phyloP scores from a whole-genome alignment of 768 basidiomycete species.

The Boletus rex-veris region DNA sequence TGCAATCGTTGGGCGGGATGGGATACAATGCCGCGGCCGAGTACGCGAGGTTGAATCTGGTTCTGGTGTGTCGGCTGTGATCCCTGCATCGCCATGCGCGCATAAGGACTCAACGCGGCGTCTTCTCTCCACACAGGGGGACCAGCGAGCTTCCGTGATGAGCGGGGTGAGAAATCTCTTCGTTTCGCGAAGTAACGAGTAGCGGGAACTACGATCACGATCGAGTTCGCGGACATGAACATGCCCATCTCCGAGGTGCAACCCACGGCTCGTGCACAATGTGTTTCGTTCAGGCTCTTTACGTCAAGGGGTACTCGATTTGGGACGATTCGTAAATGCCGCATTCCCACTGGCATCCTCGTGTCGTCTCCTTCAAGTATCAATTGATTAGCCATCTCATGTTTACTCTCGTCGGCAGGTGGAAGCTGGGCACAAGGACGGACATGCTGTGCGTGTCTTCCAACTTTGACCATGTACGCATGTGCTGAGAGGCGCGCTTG shows the following conservation, averaged over 20 bases:
- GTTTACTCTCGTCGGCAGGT: constrained; percentile 37
- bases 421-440: constrained; percentile 47
- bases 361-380: constrained; percentile 43
- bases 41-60: constrained; percentile 36
- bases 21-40: constrained; percentile 48
- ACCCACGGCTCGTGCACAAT: constrained; percentile 4
- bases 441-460: constrained; percentile 50
- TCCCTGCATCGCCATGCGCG: constrained; percentile 6
- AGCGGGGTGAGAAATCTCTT: constrained; percentile 37
- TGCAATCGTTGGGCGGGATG: constrained; percentile 60
- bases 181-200: constrained; percentile 52
- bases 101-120: constrained; percentile 5
- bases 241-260: constrained; percentile 15
- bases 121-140: constrained; percentile 22
- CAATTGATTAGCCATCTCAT: constrained; percentile 43
- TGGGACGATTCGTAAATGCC: constrained; percentile 33
- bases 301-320: constrained; percentile 55
- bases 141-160: constrained; percentile 21
- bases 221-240: constrained; percentile 2
- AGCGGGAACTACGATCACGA: constrained; percentile 12
- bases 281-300: constrained; percentile 33
- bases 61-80: constrained; percentile 8
- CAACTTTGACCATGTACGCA: constrained; percentile 31
- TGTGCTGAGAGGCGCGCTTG: constrained; percentile 8
- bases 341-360: constrained; percentile 18